These are phyloP conservation scores for Colletotrichum australisinense DNA, from an alignment of 2,329 filamentous ascomycete genomes.

Conservation along the genomic window DNA sequence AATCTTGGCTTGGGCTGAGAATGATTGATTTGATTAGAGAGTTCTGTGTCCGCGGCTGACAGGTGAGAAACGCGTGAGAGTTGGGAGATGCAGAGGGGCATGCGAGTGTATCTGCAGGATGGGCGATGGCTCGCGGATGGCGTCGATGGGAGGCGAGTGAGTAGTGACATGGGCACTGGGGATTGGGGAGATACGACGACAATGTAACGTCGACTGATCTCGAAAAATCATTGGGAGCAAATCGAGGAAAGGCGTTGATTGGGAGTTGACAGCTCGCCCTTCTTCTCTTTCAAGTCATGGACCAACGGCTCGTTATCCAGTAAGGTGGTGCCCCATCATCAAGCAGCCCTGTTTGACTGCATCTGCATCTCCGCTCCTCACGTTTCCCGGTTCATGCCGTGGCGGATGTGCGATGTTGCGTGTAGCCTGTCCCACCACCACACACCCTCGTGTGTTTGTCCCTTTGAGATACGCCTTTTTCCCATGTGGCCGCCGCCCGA, in stretches of 20 bases:
- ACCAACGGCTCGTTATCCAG: constrained; percentile 44
- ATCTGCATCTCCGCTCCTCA: constrained; percentile 14
- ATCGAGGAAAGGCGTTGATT: background rate
- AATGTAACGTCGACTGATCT: constrained; percentile 18
- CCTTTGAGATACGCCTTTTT: background rate
- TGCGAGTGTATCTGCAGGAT: constrained; percentile 26
- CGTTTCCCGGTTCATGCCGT: constrained; percentile 25
- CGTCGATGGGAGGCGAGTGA: constrained; percentile 16
- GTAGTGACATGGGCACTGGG: constrained; percentile 12
- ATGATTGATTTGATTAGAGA: background rate
- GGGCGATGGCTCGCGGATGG: constrained; percentile 16
- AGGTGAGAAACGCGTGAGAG: constrained; percentile 1
- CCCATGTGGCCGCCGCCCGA: background rate
- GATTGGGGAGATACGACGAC: background rate
- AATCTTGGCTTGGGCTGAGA: background rate
- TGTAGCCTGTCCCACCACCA: constrained; percentile 1
- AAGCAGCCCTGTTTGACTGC: constrained; percentile 36
- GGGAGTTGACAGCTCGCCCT: background rate
- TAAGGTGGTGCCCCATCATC: constrained; percentile 58
- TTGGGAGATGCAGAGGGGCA: constrained; percentile 11
- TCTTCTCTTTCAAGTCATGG: background rate
- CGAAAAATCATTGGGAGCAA: background rate
- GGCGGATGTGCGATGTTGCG: background rate
- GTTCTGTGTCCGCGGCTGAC: background rate
- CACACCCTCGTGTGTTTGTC: background rate